Base-by-base conservation (phyloP, 2,329 filamentous ascomycete species). In the Alternaria incomplexa region DNA sequence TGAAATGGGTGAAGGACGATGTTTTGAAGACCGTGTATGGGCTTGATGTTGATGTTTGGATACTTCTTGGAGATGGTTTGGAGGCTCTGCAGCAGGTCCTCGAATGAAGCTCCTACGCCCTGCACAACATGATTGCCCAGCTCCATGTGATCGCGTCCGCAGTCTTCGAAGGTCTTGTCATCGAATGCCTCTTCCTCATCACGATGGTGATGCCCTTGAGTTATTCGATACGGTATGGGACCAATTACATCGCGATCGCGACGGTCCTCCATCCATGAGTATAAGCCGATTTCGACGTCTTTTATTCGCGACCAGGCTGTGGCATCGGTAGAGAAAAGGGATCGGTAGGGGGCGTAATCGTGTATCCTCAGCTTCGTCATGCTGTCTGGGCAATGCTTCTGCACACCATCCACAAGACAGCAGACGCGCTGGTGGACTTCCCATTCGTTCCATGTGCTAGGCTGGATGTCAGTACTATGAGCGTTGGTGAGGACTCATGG, bases 361-460 rank as follows among this genome's bases (percentile, higher is more conserved):
- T 78, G 73, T 6, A 79, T 70, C 44, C 72, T 72, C 12, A 79
- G 68, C 58, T 72, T 78, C 5, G 69, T 75, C 68, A 79, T 62
- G 46, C 59, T 77, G 4, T 72, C 56, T 11, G 77, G 73, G 54
- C 74, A 76, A 58, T 79, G 58, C 17, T 68, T 70, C 30, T 71
- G 66, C 13, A 79, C 69, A 12, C 74, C 75, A 58, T 79, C 77
- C 20, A 78, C 70, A 5, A 79, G 71, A 56, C 71, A 77, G 64
- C 77, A 79, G 1, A 79, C 75, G 7, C 76, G 75, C 61, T 78
- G 76, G 51, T 79, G 77, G 3, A 79, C 77, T 48, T 79, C 76
- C 74, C 75, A 79, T 32, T 79, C 77, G 51, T 78, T 78, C 77
- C 76, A 79, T 1, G 74, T 74, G 57, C 71, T 73, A 43, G 8